Evolutionary conservation across 2,329 filamentous ascomycete genomes (phyloP), one percentile per base, ranked within the genome.

Genomic region (Aspergillus alliaceus): DNA sequence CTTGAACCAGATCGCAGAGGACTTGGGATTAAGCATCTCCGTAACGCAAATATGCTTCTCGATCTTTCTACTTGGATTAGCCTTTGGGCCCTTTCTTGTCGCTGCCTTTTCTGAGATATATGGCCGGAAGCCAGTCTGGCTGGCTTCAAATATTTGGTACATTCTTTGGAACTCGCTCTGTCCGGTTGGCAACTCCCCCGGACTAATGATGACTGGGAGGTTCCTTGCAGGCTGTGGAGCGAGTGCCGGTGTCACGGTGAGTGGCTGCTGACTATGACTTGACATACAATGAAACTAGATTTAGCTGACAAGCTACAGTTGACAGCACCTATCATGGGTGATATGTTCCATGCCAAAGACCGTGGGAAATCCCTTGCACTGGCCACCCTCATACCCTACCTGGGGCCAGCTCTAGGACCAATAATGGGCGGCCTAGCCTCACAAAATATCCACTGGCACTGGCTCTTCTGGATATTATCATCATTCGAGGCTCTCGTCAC

Each of bases 401-500:
- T 53, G 22, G 51, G 51, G 15, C 51, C 51, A 18, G 51, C 51
- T 15, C 9, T 53, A 29, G 51, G 51, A 3, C 51, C 51, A 14
- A 53, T 53, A 18, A 46, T 53, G 27, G 51, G 51, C 15, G 51
- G 51, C 2, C 29, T 53, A 24, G 40, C 40, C 39, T 24, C 51
- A 9, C 51, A 53, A 25, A 9, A 53, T 27, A 32, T 53, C 14
- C 51, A 53, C 39, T 53, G 51, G 51, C 39, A 46, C 29, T 53
- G 51, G 51, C 51, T 53, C 29, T 53, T 53, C 22, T 53, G 51
- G 51, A 53, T 53, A 14, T 29, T 53, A 8, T 53, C 51, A 14
- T 20, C 32, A 8, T 53, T 53, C 40, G 39, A 53, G n/a, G 51
- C 40, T 2, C 27, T 35, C 29, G 24, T 53, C 5, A 29, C 42